Evolutionary conservation across 2,329 filamentous ascomycete species (phyloP).

Genomic region (Calonectria hongkongensis): DNA sequence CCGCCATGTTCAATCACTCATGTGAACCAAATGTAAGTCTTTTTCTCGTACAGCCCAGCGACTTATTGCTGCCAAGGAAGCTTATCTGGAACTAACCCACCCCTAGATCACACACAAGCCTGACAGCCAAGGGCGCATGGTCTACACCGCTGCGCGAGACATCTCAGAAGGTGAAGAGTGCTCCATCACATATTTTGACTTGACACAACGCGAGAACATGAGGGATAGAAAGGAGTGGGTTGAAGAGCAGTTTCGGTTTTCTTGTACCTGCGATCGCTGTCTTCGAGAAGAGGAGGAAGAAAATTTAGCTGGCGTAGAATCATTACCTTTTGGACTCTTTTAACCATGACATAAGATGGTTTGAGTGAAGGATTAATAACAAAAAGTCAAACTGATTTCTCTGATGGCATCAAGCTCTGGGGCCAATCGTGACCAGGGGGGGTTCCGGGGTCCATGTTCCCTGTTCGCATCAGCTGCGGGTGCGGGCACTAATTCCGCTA

Average conservation of each 20-base stretch:
- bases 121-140: conserved; percentile 50
- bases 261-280: conserved; percentile 53
- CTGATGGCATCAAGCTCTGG: not conserved
- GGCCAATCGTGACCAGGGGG: conserved; percentile 15
- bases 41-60: not conserved
- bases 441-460: conserved; percentile 11
- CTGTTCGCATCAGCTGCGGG: conserved; percentile 6
- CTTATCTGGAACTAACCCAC: not conserved
- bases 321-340: conserved; percentile 47
- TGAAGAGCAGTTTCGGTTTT: conserved; percentile 51
- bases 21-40: conserved; percentile 55
- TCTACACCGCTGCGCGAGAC: conserved; percentile 52
- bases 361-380: not conserved
- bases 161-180: conserved; percentile 53
- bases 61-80: too few species aligned
- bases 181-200: conserved; percentile 56
- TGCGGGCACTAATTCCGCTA: conserved; percentile 14
- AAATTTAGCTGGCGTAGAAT: conserved; percentile 49
- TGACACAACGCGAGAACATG: conserved; percentile 42
- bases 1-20: conserved; percentile 57
- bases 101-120: conserved; percentile 53
- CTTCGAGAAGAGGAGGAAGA: conserved; percentile 49
- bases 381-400: not conserved
- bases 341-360: not conserved
- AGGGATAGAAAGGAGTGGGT: conserved; percentile 45